Evolutionary conservation across 768 basidiomycete genomes (phyloP), one percentile per base, ranked within the genome.

Genomic region (Hygrocybe coccinea): DNA sequence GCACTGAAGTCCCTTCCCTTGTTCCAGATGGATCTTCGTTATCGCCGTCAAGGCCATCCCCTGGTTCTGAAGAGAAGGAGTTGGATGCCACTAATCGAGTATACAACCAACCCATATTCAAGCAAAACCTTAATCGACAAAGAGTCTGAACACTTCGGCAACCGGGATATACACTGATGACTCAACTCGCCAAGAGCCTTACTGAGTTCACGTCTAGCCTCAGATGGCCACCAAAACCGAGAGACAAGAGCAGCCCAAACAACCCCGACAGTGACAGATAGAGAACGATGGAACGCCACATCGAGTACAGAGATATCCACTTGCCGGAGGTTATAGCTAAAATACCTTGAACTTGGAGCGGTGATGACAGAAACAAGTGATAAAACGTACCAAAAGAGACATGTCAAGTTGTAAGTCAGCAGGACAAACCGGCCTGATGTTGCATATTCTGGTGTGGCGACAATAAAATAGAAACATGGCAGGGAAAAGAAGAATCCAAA

Each of bases 81-180:
- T 97, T 95, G 25, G 89, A 85, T 22, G 86, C 85, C 8, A 97
- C 94, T 33, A 99, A 74, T 12, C 88, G 88, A 1, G 91, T 94
- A 69, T 97, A 99, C 43, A 98, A 76, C 86, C 94, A 97, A 2
- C 94, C 93, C 2, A 95, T 81, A 63, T 97, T 93, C 57, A 97
- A 71, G 63, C 91, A 95, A 68, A 95, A 94, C 60, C 94, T 95
- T 61, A 1, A 36, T 8, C 33, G 10, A 50, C 49, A 14, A 58
- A 34, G 25, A 36, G 46, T 22, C 19, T 24, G 33, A 36, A 54
- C 11, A 35, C 29, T 37, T 1, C 15, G n/a, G 15, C 10, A 35
- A 34, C 38, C 17, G 19, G 36, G 2, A 45, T 10, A 15, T 21
- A 29, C 7, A 24, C 15, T 2, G n/a, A 50, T 24, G 1, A 64